These are phyloP conservation scores for Melastoma candidum DNA, from an alignment of 441 rosid genomes.

Conservation along the genomic window DNA sequence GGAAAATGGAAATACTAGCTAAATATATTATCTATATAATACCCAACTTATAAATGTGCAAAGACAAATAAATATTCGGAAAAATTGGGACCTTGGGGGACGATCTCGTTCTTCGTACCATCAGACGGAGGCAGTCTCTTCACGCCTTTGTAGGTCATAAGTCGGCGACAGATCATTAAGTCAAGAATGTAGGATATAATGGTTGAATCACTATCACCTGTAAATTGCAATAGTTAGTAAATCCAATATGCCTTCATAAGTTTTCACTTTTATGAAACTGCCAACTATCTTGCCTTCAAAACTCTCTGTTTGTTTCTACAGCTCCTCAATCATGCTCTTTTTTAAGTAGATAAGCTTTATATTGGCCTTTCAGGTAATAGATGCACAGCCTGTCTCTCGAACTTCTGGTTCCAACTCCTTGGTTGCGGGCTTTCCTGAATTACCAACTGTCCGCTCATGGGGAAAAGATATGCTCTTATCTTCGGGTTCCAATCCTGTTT, in stretches of 20 bases:
- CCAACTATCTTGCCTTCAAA: slow-evolving; percentile 34
- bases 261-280: slow-evolving; percentile 43
- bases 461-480: background rate
- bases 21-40: too few species aligned
- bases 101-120: too few species aligned
- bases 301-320: slow-evolving; percentile 29
- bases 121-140: too few species aligned
- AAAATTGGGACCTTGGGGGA: too few species aligned
- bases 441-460: slow-evolving; percentile 5
- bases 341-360: slow-evolving; percentile 42
- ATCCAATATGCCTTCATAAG: slow-evolving; percentile 33
- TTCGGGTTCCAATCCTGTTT: background rate
- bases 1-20: too few species aligned
- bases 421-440: slow-evolving; percentile 11
- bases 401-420: slow-evolving; percentile 18
- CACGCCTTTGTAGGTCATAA: too few species aligned
- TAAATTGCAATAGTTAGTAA: slow-evolving; percentile 36
- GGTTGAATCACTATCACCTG: slow-evolving; percentile 17
- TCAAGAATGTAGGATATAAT: too few species aligned
- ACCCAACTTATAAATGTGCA: too few species aligned
- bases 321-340: slow-evolving; percentile 38
- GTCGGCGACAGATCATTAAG: too few species aligned
- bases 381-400: slow-evolving; percentile 29
- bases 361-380: slow-evolving; percentile 25
- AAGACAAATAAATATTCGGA: too few species aligned